Evolutionary conservation across 352 stramenopile genomes (phyloP).

Genomic region (Globisporangium heterothallicum): DNA sequence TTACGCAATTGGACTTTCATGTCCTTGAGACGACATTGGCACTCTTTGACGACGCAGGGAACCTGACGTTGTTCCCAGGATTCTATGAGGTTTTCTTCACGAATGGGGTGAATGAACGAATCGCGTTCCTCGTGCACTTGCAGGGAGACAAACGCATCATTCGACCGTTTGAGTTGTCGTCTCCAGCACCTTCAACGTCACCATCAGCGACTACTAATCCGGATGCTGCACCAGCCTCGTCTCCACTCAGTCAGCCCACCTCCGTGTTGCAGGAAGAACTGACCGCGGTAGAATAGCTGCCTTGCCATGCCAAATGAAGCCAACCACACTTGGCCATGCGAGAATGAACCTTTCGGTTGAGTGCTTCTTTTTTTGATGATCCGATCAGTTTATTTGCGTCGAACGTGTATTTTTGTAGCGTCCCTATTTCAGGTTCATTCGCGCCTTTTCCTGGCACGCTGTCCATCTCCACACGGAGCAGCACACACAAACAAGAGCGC

Average conservation of each 20-base stretch:
- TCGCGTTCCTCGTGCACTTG: conserved; percentile 62
- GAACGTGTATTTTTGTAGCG: not conserved
- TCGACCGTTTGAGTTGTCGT: conserved; percentile 25
- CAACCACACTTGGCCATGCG: no score
- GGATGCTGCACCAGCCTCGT: not conserved
- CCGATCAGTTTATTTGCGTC: not conserved
- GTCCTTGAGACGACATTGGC: conserved; percentile 44
- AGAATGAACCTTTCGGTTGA: no score
- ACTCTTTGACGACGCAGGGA: conserved; percentile 50
- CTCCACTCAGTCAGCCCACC: not conserved
- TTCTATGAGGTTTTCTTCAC: conserved; percentile 76
- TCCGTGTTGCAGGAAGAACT: not conserved
- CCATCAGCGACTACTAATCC: no score
- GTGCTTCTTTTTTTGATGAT: not conserved
- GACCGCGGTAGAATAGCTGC: conserved; percentile 9
- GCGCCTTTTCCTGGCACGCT: not conserved
- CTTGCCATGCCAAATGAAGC: not conserved
- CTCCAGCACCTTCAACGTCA: not conserved
- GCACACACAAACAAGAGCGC: no score
- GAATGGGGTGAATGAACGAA: conserved; percentile 60
- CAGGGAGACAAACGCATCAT: conserved; percentile 37
- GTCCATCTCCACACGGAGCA: not conserved
- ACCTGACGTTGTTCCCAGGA: conserved; percentile 48
- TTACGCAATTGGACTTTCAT: conserved; percentile 31
- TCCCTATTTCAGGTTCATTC: not conserved